Conservation (phyloP, 2,329 filamentous ascomycete genomes). For the Paecilomyces sp. region DNA sequence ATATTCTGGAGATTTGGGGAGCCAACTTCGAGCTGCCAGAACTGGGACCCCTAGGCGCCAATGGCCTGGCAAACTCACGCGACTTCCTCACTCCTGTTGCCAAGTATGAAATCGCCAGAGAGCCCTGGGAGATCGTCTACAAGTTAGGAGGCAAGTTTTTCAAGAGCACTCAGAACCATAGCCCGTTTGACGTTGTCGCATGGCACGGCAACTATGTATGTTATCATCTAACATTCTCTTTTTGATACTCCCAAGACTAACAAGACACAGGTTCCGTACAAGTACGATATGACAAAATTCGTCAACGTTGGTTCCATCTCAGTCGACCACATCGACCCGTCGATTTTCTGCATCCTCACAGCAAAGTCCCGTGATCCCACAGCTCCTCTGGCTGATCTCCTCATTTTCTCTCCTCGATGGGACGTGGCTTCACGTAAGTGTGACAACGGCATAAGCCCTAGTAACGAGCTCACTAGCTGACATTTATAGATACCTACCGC, state of each 20-base stretch:
- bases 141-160: slow-evolving; percentile 59
- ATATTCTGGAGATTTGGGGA: slow-evolving; percentile 61
- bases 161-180: slow-evolving; percentile 54
- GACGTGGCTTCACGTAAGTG: slow-evolving; percentile 29
- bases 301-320: slow-evolving; percentile 33
- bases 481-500: slow-evolving; percentile 26
- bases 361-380: slow-evolving; percentile 30
- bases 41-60: slow-evolving; percentile 59
- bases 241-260: not conserved
- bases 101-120: slow-evolving; percentile 48
- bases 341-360: slow-evolving; percentile 34
- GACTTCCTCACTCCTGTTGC: slow-evolving; percentile 61
- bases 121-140: slow-evolving; percentile 51
- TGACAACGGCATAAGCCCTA: not conserved
- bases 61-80: slow-evolving; percentile 57
- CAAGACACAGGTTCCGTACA: slow-evolving; percentile 26
- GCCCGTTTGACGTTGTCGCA: slow-evolving; percentile 63
- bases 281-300: slow-evolving; percentile 36
- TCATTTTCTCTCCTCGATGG: slow-evolving; percentile 35
- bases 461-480: not conserved
- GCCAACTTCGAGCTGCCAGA: slow-evolving; percentile 60
- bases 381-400: slow-evolving; percentile 29
- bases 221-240: not conserved
- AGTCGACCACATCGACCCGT: slow-evolving; percentile 35
- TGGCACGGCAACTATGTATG: slow-evolving; percentile 61